These are phyloP conservation scores for Achaetomium macrosporum DNA, from an alignment of 2,329 filamentous ascomycete species.

Conservation along the genomic window DNA sequence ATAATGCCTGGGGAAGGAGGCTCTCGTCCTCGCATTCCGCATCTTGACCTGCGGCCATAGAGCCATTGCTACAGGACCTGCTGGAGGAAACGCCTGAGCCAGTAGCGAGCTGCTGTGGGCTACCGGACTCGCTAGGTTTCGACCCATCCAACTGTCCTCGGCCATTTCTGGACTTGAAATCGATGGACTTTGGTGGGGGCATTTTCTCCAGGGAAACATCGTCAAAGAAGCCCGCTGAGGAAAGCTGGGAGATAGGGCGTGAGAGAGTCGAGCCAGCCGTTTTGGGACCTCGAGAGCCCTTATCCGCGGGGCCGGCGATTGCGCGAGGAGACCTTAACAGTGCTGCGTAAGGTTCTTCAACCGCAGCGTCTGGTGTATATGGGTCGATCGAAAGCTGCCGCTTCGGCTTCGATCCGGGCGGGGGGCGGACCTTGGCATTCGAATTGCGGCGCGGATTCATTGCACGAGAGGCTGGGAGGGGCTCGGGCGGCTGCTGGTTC, in stretches of 20 bases:
- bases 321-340: conserved; percentile 29
- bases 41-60: conserved; percentile 18
- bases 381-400: conserved; percentile 32
- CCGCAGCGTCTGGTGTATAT: conserved; percentile 24
- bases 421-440: conserved; percentile 30
- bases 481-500: conserved; percentile 12
- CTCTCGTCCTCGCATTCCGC: conserved; percentile 28
- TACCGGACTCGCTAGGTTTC: conserved; percentile 20
- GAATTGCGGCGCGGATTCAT: conserved; percentile 29
- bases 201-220: conserved; percentile 31
- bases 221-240: conserved; percentile 31
- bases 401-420: conserved; percentile 27
- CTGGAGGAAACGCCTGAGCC: conserved; percentile 20
- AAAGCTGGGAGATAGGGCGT: conserved; percentile 32
- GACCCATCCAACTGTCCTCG: conserved; percentile 20
- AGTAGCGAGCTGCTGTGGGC: conserved; percentile 15
- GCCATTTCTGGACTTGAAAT: conserved; percentile 21
- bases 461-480: conserved; percentile 14
- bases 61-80: conserved; percentile 21
- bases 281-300: conserved; percentile 21
- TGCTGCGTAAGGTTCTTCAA: conserved; percentile 28
- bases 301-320: conserved; percentile 18
- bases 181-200: conserved; percentile 27
- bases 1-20: conserved; percentile 52
- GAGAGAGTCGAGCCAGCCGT: conserved; percentile 23